phyloP scores from a whole-genome alignment of 1,139 yeast species.

The Protomyces inouyei region DNA sequence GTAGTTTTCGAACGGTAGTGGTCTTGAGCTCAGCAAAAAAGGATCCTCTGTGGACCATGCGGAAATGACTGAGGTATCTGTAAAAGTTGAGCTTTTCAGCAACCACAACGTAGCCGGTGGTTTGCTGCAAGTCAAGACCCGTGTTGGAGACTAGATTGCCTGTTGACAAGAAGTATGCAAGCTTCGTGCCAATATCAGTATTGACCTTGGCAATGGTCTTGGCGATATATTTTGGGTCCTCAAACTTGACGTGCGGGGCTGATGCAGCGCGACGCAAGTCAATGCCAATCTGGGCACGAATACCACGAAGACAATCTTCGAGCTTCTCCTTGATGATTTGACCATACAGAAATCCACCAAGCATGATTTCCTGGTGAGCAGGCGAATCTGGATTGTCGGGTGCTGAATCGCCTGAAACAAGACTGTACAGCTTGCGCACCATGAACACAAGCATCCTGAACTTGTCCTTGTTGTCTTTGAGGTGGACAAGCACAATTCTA shows the following conservation, averaged over 20 bases:
- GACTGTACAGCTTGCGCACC: slow-evolving; percentile 89
- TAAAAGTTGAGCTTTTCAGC: slow-evolving; percentile 97
- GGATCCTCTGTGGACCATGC: slow-evolving; percentile 99
- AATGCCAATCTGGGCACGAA: slow-evolving; percentile 67
- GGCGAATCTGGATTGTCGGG: slow-evolving; percentile 99
- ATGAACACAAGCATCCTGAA: slow-evolving; percentile 82
- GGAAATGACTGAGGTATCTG: slow-evolving; percentile 91
- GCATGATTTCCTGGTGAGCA: slow-evolving; percentile 93
- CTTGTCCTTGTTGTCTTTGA: slow-evolving; percentile 67
- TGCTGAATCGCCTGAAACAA: slow-evolving; percentile 94
- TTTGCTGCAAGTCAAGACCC: slow-evolving; percentile 96
- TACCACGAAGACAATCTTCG: slow-evolving; percentile 78
- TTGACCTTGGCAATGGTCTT: slow-evolving; percentile 75
- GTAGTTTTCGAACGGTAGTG: slow-evolving; percentile 89
- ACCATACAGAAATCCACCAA: slow-evolving; percentile 95
- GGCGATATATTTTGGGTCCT: slow-evolving; percentile 74
- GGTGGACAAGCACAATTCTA: slow-evolving; percentile 85
- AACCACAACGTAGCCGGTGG: slow-evolving; percentile 95
- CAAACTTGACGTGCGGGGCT: slow-evolving; percentile 66
- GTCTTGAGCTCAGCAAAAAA: slow-evolving; percentile 97
- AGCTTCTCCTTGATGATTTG: slow-evolving; percentile 95
- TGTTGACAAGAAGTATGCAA: slow-evolving; percentile 90
- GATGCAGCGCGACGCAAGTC: slow-evolving; percentile 67
- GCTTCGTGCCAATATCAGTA: slow-evolving; percentile 89
- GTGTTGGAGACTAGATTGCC: slow-evolving; percentile 97